Percentiles rank a stretch among this genome's conserved stretches.
Evolutionary conservation across 2,329 filamentous ascomycete genomes (phyloP).

Genomic region (Nectriaceae sp.): DNA sequence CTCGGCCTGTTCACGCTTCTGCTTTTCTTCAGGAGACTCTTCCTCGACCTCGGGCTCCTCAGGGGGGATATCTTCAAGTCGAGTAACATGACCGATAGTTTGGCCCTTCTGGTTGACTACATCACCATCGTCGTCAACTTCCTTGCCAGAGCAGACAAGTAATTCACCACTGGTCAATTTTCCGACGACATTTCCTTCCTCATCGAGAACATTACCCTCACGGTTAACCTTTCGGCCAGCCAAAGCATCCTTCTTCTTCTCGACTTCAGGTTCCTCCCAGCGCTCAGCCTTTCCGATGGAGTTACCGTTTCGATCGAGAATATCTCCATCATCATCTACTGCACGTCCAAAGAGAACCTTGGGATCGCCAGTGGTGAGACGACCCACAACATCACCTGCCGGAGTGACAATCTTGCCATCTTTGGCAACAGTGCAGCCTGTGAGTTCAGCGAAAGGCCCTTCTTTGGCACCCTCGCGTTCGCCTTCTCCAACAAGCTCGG

Average conservation of each 20-base stretch:
- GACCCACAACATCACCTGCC: conserved; percentile 71
- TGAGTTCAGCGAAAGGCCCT: conserved; percentile 68
- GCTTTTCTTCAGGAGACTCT: conserved; percentile 47
- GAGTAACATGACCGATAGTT: conserved; percentile 66
- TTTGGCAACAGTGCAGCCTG: conserved; percentile 66
- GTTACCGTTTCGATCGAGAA: conserved; percentile 74
- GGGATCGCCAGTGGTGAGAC: conserved; percentile 68
- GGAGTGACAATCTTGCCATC: conserved; percentile 69
- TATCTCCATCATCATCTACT: conserved; percentile 82
- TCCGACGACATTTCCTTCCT: conserved; percentile 62
- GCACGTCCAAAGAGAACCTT: conserved; percentile 72
- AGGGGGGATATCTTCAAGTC: conserved; percentile 60
- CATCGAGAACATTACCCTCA: conserved; percentile 60
- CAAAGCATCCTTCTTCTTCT: conserved; percentile 54
- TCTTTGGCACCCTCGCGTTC: conserved; percentile 65
- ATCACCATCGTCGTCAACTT: conserved; percentile 71
- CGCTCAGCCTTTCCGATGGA: conserved; percentile 59
- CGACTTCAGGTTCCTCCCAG: conserved; percentile 58
- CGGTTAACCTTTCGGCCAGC: conserved; percentile 58
- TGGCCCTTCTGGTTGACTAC: conserved; percentile 69
- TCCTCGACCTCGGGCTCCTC: conserved; percentile 51
- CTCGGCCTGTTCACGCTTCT: conserved; percentile 58
- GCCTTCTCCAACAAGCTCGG: conserved; percentile 67
- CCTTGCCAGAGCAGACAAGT: conserved; percentile 65
- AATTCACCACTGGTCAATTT: conserved; percentile 70